Evolutionary conservation across 768 basidiomycete species (phyloP), one percentile per base, ranked within the genome.

Genomic region (Leccinellum rugosiceps): DNA sequence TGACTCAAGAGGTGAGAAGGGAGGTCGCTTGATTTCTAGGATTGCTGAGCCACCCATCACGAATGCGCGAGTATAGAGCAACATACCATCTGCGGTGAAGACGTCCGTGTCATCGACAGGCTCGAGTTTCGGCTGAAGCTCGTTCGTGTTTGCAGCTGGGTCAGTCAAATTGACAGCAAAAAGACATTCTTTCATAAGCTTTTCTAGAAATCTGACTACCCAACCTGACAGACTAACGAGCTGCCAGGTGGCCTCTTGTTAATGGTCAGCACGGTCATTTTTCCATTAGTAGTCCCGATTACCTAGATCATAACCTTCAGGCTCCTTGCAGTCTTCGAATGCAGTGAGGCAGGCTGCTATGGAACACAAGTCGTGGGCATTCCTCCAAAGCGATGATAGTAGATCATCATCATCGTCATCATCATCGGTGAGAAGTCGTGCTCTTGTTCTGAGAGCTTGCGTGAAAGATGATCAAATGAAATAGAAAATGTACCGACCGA

Each of bases 201-300:
- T 80, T 66, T 88, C 87, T 19, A 84, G 59, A 61, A 90, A 84
- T 32, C 72, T 71, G 26, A 90, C 73, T 45, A 82, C 67, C 88
- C 88, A 92, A 8, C 72, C 74, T 1, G 80, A 82, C 47, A 90
- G 64, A 9, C 79, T 81, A 47, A 85, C 80, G 14, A 92, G 76
- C 60, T 87, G 85, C 90, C 90, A 92, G 26, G 84, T 78, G 34
- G 86, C 82, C 53, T 84, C 90, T 92, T 26, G 23, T 56, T 28
- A 56, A 43, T 10, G 7, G 28, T 63, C 51, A 57, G 44, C 17
- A 32, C 4, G 48, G 65, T 58, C 55, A 47, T 28, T 44, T 26
- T 43, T 26, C 19, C 23, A 23, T 54, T 31, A 5, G 5, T 46
- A 32, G 41, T 73, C 28, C 10, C 1, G 19, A 44, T 63, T 52